Base-by-base conservation (phyloP, 345 rosid genomes). In the Eucalyptus marginata region DNA sequence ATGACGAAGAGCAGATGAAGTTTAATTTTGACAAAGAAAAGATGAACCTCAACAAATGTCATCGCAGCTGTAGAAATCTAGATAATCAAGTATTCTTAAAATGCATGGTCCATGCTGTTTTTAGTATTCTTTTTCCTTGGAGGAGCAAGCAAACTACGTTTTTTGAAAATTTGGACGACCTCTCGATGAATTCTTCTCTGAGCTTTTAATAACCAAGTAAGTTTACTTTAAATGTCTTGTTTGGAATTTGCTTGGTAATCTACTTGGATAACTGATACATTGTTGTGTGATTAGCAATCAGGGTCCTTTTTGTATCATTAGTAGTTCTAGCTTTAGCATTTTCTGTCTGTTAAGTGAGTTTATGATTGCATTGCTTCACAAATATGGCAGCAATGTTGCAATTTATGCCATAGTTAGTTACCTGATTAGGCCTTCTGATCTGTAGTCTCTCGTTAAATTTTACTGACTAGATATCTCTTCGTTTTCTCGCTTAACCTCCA, bases 61-160 rank as follows among this genome's bases (percentile, higher is more conserved):
- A 86, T 91, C 87, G 86, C 68, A 92, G 88, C 88, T 89, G 86
- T 64, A 91, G 88, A 76, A 90, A 90, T 49, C 51, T 49, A 49
- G 51, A 49, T 49, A 49, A 49, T 49, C 16, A 12, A 49, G 51
- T 49, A 14, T 4, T 49, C 51, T 49, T 49, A 49, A 49, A 49
- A 49, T 13, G 51, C 51, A 13, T 49, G 15, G 51, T 49, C 51
- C 16, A 4, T 49, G 51, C 36, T 64, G 18, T 6, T 64, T 64
- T n/a, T 64, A 64, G 36, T n/a, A 13, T 64, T 29, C 18, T 3
- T n/a, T n/a, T 64, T n/a, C 33, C 71, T 64, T 64, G 71, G 36
- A 64, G 71, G n/a, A 64, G 36, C 18, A 64, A 29, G 71, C 36
- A n/a, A n/a, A n/a, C 14, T 64, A n/a, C 4, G 36, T 64, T 13